Evolutionary conservation across 1,284 basidiomycete genomes (phyloP), one percentile per base, ranked within the genome.

Genomic region (Ustilago hordei): DNA sequence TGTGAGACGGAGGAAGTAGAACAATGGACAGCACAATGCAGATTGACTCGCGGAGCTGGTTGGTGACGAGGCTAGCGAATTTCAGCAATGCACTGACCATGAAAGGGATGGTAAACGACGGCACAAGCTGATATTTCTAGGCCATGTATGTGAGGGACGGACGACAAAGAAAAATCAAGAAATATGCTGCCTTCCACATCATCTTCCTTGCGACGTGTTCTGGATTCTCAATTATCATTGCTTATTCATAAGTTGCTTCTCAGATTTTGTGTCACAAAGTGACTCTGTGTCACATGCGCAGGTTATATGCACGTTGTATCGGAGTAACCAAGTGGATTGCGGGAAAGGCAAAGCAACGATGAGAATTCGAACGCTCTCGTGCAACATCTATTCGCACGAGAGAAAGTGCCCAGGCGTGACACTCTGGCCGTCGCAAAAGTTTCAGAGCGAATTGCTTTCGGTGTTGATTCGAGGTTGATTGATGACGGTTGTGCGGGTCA

Each of bases 401-500:
- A 28, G 23, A 28, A 28, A 28, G 23, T 28, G 2, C 23, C 23
- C 23, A 28, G 23, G 23, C 23, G 23, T 28, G 23, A 28, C 23
- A 28, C 23, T 28, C 23, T 28, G 23, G 23, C 23, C 23, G 23
- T 3, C 23, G 23, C 23, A 28, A 28, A 28, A 28, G 23, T 48
- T 17, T 48, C 8, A 23, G 19, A 19, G 31, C 11, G 11, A 50
- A 50, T 50, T 32, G 23, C 31, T 50, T 50, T 31, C 4, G 48
- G 28, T 12, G 11, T 50, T 31, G 48, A 28, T 32, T 50, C 48
- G 48, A 28, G 48, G 31, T 50, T 50, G 3, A 8, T 31, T 50
- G 28, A 2, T 32, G 31, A 50, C 48, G 48, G 48, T 28, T 50
- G 48, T 50, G 48, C 31, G 48, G 48, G 48, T 50, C n/a, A 15